Conservation (phyloP, 441 rosid genomes). For the Adansonia grandidieri region DNA sequence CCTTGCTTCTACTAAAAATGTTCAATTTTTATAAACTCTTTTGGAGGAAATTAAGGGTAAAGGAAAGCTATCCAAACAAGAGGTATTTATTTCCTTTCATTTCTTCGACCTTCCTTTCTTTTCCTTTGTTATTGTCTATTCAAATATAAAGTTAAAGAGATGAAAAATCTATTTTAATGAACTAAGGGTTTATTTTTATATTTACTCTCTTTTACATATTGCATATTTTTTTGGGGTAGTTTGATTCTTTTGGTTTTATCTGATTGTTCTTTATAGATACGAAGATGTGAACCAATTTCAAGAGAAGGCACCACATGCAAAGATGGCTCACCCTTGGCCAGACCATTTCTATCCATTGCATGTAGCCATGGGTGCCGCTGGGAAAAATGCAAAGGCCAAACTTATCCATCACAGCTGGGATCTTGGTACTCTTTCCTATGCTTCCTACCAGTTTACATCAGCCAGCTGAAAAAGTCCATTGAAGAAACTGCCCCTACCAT, state of each 20-base stretch:
- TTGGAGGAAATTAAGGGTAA: no score
- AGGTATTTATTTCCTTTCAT: no score
- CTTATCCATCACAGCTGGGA: slow-evolving; percentile 88
- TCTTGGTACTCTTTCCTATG: slow-evolving; percentile 67
- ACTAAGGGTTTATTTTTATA: background rate
- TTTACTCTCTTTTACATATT: background rate
- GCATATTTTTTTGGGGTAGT: background rate
- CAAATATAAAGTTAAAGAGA: no score
- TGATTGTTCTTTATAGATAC: slow-evolving; percentile 41
- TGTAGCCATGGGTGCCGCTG: slow-evolving; percentile 93
- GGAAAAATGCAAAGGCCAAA: slow-evolving; percentile 68
- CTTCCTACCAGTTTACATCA: slow-evolving; percentile 75
- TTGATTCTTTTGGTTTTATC: background rate
- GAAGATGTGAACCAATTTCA: slow-evolving; percentile 76
- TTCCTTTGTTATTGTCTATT: no score
- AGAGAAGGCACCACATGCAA: slow-evolving; percentile 71
- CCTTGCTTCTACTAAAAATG: no score
- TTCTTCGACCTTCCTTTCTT: no score
- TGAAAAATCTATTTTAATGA: background rate
- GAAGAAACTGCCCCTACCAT: background rate
- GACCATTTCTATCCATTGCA: slow-evolving; percentile 94
- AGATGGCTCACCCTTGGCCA: slow-evolving; percentile 81
- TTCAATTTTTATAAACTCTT: no score
- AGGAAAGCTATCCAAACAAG: no score
- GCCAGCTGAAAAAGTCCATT: slow-evolving; percentile 26